phyloP scores from a whole-genome alignment of 1,139 yeast genomes.

The Pichia sp. region DNA sequence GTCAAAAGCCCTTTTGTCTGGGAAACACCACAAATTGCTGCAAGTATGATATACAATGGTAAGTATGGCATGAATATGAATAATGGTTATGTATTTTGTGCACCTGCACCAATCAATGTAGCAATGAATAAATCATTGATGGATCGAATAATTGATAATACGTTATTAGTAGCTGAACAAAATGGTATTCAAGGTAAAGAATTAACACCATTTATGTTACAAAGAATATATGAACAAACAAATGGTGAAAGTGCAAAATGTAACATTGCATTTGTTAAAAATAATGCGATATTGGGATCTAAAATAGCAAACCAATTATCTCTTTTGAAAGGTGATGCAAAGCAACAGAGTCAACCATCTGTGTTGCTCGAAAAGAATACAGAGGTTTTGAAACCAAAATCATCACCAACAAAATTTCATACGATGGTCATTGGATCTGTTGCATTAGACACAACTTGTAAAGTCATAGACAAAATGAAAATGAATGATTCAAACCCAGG shows the following conservation, averaged over 20 bases:
- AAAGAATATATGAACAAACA: slow-evolving; percentile 58
- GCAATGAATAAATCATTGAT: slow-evolving; percentile 56
- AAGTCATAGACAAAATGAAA: slow-evolving; percentile 29
- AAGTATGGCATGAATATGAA: slow-evolving; percentile 42
- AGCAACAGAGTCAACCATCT: slow-evolving; percentile 4
- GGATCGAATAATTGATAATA: slow-evolving; percentile 48
- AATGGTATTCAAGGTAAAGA: slow-evolving; percentile 61
- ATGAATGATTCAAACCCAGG: slow-evolving; percentile 75
- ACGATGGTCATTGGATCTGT: slow-evolving; percentile 63
- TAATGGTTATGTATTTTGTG: slow-evolving; percentile 72
- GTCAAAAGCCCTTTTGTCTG: slow-evolving; percentile 64
- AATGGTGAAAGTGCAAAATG: slow-evolving; percentile 64
- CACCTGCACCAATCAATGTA: slow-evolving; percentile 67
- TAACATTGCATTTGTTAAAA: slow-evolving; percentile 68
- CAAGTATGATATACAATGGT: slow-evolving; percentile 50
- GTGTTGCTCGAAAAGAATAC: background rate
- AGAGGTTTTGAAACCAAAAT: background rate
- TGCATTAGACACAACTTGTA: slow-evolving; percentile 66
- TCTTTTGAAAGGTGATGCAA: slow-evolving; percentile 31
- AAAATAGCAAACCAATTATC: slow-evolving; percentile 54
- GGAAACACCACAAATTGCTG: slow-evolving; percentile 48
- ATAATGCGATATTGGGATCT: slow-evolving; percentile 67
- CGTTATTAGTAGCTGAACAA: slow-evolving; percentile 50
- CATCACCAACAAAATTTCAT: background rate
- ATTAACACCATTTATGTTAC: slow-evolving; percentile 70